Conservation (phyloP, 1,284 basidiomycete genomes). For the Trametes sp. region DNA sequence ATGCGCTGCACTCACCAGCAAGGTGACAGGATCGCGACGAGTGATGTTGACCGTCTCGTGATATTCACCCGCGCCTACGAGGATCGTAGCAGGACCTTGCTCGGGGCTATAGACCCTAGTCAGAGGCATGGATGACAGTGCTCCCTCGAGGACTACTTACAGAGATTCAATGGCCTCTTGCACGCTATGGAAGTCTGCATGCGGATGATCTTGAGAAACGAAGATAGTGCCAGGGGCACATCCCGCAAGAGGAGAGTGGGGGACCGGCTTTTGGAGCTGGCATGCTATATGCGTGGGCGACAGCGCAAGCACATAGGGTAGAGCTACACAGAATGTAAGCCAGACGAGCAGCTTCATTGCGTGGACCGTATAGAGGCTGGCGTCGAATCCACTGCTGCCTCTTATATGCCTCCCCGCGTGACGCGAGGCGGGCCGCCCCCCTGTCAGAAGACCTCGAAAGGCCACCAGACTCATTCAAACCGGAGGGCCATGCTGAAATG, state of each 20-base stretch:
- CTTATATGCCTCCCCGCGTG: neutral
- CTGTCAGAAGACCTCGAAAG: neutral
- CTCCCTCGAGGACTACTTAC: conserved; percentile 44
- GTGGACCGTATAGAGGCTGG: neutral
- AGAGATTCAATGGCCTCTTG: conserved; percentile 63
- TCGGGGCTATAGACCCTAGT: conserved; percentile 45
- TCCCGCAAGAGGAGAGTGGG: conserved; percentile 53
- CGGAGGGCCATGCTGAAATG: neutral
- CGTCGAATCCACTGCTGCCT: neutral
- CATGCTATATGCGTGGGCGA: conserved; percentile 57
- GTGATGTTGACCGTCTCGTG: conserved; percentile 67
- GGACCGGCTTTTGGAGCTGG: conserved; percentile 55
- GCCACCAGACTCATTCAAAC: too few species aligned
- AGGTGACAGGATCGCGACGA: conserved; percentile 57
- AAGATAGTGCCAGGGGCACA: conserved; percentile 64
- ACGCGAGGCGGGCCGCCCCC: neutral
- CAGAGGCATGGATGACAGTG: too few species aligned
- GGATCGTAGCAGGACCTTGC: conserved; percentile 51
- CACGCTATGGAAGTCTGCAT: conserved; percentile 55
- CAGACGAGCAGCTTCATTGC: neutral
- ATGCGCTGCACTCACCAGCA: conserved; percentile 50
- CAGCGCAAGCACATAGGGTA: conserved; percentile 38
- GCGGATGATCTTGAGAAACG: conserved; percentile 56
- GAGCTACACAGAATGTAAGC: neutral
- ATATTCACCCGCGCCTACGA: conserved; percentile 70